phyloP scores from a whole-genome alignment of 495 filamentous ascomycete species.

The Xylaria nigripes region DNA sequence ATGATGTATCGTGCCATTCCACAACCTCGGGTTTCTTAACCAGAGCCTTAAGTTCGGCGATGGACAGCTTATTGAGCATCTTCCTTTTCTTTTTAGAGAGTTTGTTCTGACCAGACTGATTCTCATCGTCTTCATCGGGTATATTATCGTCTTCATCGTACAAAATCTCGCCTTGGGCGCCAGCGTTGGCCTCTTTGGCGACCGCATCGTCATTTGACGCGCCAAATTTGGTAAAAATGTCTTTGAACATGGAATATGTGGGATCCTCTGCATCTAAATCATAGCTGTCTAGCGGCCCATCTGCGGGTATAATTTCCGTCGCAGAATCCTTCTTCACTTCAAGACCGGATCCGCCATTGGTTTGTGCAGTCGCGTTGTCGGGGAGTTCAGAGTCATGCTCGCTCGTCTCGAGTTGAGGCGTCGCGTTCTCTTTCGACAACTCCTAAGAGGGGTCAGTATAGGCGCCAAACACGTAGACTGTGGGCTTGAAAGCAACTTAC shows the following conservation, averaged over 20 bases:
- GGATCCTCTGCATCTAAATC: conserved; percentile 60
- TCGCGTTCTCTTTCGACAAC: conserved; percentile 10
- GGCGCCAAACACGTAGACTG: conserved; percentile 4
- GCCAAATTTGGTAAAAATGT: conserved; percentile 66
- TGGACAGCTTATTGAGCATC: conserved; percentile 80
- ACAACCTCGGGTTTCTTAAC: conserved; percentile 89
- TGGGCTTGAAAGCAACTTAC: conserved; percentile 18
- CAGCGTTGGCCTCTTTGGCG: conserved; percentile 53
- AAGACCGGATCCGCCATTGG: conserved; percentile 21
- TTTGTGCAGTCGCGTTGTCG: conserved; percentile 17
- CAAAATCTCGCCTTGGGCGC: conserved; percentile 79
- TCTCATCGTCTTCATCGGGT: conserved; percentile 75
- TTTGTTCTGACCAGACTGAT: conserved; percentile 51
- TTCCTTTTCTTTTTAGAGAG: conserved; percentile 92
- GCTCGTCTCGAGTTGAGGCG: conserved; percentile 17
- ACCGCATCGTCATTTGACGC: conserved; percentile 44
- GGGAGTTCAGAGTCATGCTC: conserved; percentile 20
- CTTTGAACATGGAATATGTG: conserved; percentile 73
- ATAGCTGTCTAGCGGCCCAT: conserved; percentile 34
- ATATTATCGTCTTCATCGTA: conserved; percentile 84
- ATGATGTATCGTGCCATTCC: conserved; percentile 95
- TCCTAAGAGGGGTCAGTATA: conserved; percentile 17
- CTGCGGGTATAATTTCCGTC: conserved; percentile 33
- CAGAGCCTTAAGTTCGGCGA: conserved; percentile 88
- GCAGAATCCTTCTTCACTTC: conserved; percentile 36